phyloP scores from a whole-genome alignment of 2,329 filamentous ascomycete species.

The Trichophyton verrucosum region DNA sequence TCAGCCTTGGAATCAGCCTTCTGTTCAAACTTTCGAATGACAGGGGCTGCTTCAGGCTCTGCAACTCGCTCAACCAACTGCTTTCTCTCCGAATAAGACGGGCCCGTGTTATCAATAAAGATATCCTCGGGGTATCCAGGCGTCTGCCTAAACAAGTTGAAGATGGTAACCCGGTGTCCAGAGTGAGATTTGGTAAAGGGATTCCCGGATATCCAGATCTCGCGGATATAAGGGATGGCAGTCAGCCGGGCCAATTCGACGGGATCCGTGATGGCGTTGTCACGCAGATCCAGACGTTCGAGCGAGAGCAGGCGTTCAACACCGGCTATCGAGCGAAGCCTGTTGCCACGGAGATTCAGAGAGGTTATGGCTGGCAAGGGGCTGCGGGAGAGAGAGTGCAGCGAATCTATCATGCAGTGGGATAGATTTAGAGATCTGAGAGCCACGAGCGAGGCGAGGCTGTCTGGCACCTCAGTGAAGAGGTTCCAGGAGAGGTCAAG shows the following conservation, averaged over 20 bases:
- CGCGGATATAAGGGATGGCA: constrained; percentile 76
- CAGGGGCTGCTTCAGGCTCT: constrained; percentile 61
- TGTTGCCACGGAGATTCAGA: constrained; percentile 79
- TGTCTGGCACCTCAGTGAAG: constrained; percentile 89
- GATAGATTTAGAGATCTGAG: constrained; percentile 89
- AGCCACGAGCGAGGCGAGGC: constrained; percentile 68
- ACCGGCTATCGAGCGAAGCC: constrained; percentile 73
- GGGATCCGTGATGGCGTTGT: constrained; percentile 83
- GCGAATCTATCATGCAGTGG: constrained; percentile 92
- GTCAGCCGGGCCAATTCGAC: constrained; percentile 82
- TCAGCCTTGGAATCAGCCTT: no score
- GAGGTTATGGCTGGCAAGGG: constrained; percentile 88
- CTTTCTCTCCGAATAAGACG: constrained; percentile 74
- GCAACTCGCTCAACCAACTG: constrained; percentile 70
- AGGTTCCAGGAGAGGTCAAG: constrained; percentile 87
- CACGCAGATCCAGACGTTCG: constrained; percentile 79
- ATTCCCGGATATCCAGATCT: constrained; percentile 87
- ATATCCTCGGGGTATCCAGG: constrained; percentile 87
- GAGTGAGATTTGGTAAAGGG: constrained; percentile 80
- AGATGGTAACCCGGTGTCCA: constrained; percentile 76
- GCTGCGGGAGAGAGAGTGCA: constrained; percentile 74
- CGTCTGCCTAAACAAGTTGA: constrained; percentile 86
- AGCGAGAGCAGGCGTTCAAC: constrained; percentile 79
- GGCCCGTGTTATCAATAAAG: constrained; percentile 70
- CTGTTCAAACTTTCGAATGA: constrained; percentile 58